Evolutionary conservation across 805 yeast genomes (phyloP), one percentile per base, ranked within the genome.

Genomic region (Clavispora fructus): DNA sequence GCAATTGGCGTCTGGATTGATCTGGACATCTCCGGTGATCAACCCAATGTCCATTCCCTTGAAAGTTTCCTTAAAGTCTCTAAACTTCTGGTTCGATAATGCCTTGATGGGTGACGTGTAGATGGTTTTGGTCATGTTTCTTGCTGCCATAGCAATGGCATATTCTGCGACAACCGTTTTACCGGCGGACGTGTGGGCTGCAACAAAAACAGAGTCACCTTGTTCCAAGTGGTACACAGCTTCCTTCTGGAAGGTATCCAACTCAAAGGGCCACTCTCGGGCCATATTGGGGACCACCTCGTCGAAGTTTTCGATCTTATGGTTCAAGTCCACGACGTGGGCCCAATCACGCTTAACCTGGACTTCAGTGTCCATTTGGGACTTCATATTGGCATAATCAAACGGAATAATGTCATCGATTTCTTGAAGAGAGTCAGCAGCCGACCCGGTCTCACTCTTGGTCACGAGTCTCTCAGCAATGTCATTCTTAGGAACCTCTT

Each of bases 121-220:
- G 41, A 92, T 94, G 1, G 96, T 89, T 62, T 91, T 92, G 10
- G 98, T 92, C 97, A 91, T 91, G 62, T 94, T 92, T 61, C 96
- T 75, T 50, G 83, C 79, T 1, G 98, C 95, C 96, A 92, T 85
- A 3, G 98, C 96, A 64, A 92, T 94, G 4, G 98, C 98, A 62
- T 92, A 92, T 62, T 92, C 99, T 0, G 99, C 99, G 25, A 94
- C 96, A 4, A 92, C 99, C 0, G 99, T 92, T 61, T 92, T 92
- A 67, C 99, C 99, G 0, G 99, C 99, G 3, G 98, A 92, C 0
- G 99, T 92, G 64, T 92, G 99, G 0, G 99, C 99, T 4, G 98
- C 98, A 3, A 94, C 96, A 67, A 94, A 94, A 4, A 94, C 99
- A 7, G 98, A 92, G 60, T 94, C 99, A 33, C 98, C 98, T 64